Conservation (phyloP, 371 early-diverging fungal species). For the Paraphysoderma sedebokerense region DNA sequence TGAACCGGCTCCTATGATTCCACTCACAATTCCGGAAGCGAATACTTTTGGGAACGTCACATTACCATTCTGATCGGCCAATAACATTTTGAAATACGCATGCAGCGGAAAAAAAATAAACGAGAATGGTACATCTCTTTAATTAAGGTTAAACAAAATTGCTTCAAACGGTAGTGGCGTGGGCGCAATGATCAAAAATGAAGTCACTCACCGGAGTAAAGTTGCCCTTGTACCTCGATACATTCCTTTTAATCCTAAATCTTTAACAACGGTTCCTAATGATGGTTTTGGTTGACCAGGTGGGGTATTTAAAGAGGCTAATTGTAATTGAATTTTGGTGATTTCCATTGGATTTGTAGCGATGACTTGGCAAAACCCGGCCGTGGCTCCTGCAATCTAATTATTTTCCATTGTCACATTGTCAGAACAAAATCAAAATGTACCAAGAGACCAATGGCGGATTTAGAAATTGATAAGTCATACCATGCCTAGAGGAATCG, state of each 20-base stretch:
- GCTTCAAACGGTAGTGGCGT: too few relatives aligned
- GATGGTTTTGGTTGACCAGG: constrained; percentile 3
- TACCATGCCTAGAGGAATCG: constrained; percentile 19
- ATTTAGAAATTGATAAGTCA: too few relatives aligned
- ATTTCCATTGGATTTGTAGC: constrained; percentile 42
- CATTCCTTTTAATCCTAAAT: constrained; percentile 25
- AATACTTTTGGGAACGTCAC: constrained; percentile 17
- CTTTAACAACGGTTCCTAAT: constrained; percentile 16
- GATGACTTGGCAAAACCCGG: constrained; percentile 33
- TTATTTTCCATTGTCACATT: too few relatives aligned
- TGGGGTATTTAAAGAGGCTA: constrained; percentile 7
- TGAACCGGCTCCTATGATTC: constrained; percentile 20
- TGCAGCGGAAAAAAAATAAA: constrained; percentile 28
- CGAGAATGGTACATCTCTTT: constrained; percentile 30
- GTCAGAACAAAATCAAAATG: too few relatives aligned
- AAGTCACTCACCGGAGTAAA: constrained; percentile 8
- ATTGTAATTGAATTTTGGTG: constrained; percentile 31
- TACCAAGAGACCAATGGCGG: too few relatives aligned
- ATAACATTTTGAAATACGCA: constrained; percentile 14
- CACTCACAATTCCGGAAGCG: constrained; percentile 20
- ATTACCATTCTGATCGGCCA: background rate
- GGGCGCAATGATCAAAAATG: background rate
- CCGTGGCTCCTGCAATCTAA: constrained; percentile 28
- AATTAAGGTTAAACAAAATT: background rate
- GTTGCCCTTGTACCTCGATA: constrained; percentile 29